A percentile compares a stretch with the other conserved stretches of the same genome.
Evolutionary conservation across 768 basidiomycete genomes (phyloP).

Genomic region (Mycena belliarum): DNA sequence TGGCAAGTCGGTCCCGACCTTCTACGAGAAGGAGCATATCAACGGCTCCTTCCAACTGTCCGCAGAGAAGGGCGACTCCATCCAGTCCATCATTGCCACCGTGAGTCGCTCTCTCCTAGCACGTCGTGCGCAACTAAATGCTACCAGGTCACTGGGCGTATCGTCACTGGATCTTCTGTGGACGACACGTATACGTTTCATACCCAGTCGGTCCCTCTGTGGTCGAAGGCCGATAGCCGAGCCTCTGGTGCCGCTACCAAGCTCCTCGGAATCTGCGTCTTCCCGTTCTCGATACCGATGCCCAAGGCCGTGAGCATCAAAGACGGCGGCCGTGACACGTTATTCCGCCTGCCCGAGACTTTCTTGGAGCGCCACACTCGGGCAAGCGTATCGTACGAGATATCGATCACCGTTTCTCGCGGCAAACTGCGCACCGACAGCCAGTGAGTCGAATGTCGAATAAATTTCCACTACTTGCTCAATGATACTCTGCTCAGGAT

Average conservation of each 20-base stretch:
- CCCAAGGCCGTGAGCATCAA: constrained; percentile 44
- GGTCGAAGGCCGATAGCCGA: constrained; percentile 45
- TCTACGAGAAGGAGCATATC: constrained; percentile 57
- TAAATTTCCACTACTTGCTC: background rate
- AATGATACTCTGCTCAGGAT: constrained; percentile 29
- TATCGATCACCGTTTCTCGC: constrained; percentile 45
- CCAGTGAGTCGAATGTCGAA: constrained; percentile 34
- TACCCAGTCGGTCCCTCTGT: constrained; percentile 44
- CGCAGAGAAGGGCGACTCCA: constrained; percentile 54
- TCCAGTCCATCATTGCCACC: constrained; percentile 46
- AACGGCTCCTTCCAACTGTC: constrained; percentile 47
- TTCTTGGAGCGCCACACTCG: constrained; percentile 51
- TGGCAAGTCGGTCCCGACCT: constrained; percentile 49
- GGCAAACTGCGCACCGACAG: constrained; percentile 51
- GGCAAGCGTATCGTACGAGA: constrained; percentile 54
- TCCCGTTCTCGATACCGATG: constrained; percentile 50
- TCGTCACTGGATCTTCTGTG: constrained; percentile 48
- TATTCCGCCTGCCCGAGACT: constrained; percentile 51
- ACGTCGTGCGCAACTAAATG: background rate
- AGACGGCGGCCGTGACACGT: constrained; percentile 37
- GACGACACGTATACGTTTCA: constrained; percentile 48
- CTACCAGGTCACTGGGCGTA: constrained; percentile 48
- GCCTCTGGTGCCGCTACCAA: constrained; percentile 45
- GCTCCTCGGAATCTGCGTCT: constrained; percentile 46
- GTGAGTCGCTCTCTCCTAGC: constrained; percentile 30